These are phyloP conservation scores for Penicillium diatomitis DNA, from an alignment of 495 filamentous ascomycete genomes.

Conservation along the genomic window DNA sequence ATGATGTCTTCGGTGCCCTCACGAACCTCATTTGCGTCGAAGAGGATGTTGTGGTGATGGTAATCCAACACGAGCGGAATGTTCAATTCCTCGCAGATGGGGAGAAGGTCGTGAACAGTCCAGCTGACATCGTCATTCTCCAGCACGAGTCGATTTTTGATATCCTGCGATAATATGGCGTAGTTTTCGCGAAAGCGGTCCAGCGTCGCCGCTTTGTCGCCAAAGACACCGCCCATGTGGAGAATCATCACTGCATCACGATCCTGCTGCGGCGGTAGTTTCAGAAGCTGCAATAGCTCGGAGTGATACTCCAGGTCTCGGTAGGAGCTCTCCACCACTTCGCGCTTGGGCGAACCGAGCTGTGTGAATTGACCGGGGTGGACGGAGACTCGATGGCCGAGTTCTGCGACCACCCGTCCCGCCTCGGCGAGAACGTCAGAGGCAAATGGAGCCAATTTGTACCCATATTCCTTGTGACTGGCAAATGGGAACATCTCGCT, in stretches of 20 bases:
- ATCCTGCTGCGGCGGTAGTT: slow-evolving; percentile 68
- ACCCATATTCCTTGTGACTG: slow-evolving; percentile 78
- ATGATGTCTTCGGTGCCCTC: slow-evolving; percentile 83
- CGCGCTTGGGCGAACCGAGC: slow-evolving; percentile 64
- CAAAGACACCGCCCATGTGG: slow-evolving; percentile 89
- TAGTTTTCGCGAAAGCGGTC: slow-evolving; percentile 79
- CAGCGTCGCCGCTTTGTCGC: slow-evolving; percentile 75
- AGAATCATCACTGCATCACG: slow-evolving; percentile 90
- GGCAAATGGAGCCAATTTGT: slow-evolving; percentile 80
- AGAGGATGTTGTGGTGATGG: slow-evolving; percentile 93
- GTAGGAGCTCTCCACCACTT: slow-evolving; percentile 65
- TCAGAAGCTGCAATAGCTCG: slow-evolving; percentile 72
- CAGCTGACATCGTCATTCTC: slow-evolving; percentile 93
- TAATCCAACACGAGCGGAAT: slow-evolving; percentile 91
- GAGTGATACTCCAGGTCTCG: slow-evolving; percentile 87
- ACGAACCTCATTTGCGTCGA: slow-evolving; percentile 59
- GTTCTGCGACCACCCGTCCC: slow-evolving; percentile 66
- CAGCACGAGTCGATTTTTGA: slow-evolving; percentile 77
- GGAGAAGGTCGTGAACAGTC: slow-evolving; percentile 85
- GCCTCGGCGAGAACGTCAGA: slow-evolving; percentile 65
- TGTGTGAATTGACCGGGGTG: slow-evolving; percentile 95
- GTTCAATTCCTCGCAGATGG: slow-evolving; percentile 84
- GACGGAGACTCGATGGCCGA: slow-evolving; percentile 79
- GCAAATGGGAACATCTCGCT: slow-evolving; percentile 98
- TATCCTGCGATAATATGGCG: slow-evolving; percentile 45